phyloP scores from a whole-genome alignment of 2,329 filamentous ascomycete genomes.

The Talaromyces rugulosus region DNA sequence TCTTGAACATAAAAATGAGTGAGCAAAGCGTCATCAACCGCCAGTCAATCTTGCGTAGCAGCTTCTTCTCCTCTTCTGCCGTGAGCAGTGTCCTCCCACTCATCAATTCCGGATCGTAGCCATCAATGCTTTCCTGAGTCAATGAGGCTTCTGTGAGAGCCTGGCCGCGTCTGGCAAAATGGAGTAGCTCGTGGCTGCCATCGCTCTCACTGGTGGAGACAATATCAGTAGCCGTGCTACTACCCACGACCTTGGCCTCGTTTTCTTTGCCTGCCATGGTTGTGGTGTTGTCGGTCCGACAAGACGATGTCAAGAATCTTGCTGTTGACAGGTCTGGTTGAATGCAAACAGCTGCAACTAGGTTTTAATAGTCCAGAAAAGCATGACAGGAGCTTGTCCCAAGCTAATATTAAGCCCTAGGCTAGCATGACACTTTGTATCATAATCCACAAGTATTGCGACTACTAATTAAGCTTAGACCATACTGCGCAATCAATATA shows the following conservation, averaged over 20 bases:
- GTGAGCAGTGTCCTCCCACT: conserved; percentile 29
- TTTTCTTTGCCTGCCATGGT: conserved; percentile 1
- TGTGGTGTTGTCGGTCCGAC: neutral
- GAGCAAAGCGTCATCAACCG: conserved; percentile 40
- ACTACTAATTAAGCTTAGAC: neutral
- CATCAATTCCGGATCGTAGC: conserved; percentile 30
- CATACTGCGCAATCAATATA: neutral
- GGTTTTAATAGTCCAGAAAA: neutral
- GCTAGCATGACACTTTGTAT: neutral
- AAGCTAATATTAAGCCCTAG: neutral
- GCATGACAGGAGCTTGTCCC: neutral
- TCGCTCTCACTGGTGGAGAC: conserved; percentile 1
- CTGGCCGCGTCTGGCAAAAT: conserved; percentile 19
- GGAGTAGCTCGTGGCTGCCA: conserved; percentile 12
- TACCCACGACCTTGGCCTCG: neutral
- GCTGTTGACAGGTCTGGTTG: neutral
- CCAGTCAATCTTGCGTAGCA: conserved; percentile 42
- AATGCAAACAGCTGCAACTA: neutral
- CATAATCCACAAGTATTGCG: neutral
- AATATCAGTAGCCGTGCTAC: neutral
- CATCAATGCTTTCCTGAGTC: conserved; percentile 17
- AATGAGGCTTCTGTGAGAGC: conserved; percentile 12
- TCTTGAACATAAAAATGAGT: conserved; percentile 28
- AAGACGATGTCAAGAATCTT: neutral
- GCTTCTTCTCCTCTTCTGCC: conserved; percentile 42